A percentile compares a stretch with the other conserved stretches of the same genome.
phyloP scores from a whole-genome alignment of 73 alveolate genomes.

The Durusdinium trenchii region DNA sequence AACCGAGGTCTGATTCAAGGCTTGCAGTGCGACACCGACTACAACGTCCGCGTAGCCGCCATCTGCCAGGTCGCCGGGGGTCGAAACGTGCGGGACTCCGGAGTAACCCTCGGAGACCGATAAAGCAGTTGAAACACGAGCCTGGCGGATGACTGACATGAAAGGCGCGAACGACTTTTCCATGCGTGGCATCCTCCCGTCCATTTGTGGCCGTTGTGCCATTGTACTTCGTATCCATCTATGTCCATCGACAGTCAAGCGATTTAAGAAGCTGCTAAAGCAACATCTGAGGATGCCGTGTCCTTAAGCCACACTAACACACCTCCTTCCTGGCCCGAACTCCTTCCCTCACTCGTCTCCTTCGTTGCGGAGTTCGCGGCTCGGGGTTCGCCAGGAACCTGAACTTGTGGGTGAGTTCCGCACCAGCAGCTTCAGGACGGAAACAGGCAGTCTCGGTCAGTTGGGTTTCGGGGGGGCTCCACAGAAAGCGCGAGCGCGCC shows the following conservation, averaged over 20 bases:
- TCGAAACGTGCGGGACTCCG: background rate
- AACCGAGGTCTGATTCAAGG: background rate
- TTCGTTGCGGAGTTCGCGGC: background rate
- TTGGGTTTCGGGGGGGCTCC: background rate
- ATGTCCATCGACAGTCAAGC: background rate
- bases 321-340: too few relatives aligned
- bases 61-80: slow-evolving; percentile 6
- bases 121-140: background rate
- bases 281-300: background rate
- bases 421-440: slow-evolving; percentile 34
- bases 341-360: too few relatives aligned
- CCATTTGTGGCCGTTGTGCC: background rate
- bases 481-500: background rate
- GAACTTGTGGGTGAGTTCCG: slow-evolving; percentile 7
- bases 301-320: too few relatives aligned
- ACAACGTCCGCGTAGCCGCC: slow-evolving; percentile 8
- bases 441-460: background rate
- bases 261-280: background rate
- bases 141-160: background rate
- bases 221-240: too few relatives aligned
- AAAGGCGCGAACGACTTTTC: background rate
- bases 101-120: background rate
- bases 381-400: background rate
- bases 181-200: too few relatives aligned
- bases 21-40: slow-evolving; percentile 35